Percentiles rank a stretch among this genome's conserved stretches.
Evolutionary conservation across 768 basidiomycete genomes (phyloP).

Genomic region (Gloeophyllum trabeum): DNA sequence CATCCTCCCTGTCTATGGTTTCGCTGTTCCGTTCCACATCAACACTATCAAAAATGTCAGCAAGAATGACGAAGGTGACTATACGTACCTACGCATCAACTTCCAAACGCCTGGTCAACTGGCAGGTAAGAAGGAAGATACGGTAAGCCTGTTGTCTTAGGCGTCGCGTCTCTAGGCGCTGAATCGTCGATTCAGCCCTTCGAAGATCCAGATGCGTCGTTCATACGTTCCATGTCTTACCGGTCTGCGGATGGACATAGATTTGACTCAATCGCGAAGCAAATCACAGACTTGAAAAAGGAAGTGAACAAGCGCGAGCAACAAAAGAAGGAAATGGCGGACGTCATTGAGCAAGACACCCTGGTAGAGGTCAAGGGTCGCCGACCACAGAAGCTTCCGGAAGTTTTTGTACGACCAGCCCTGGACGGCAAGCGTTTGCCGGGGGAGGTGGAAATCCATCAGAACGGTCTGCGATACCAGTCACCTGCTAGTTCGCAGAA

Average conservation of each 20-base stretch:
- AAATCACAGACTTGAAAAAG: conserved; percentile 93
- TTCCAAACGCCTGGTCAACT: conserved; percentile 98
- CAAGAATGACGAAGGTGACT: conserved; percentile 95
- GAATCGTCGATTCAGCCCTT: conserved; percentile 64
- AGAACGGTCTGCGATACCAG: conserved; percentile 91
- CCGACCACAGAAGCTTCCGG: conserved; percentile 75
- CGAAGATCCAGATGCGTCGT: conserved; percentile 93
- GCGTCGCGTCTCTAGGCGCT: no score
- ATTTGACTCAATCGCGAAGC: conserved; percentile 80
- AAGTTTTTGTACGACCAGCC: conserved; percentile 89
- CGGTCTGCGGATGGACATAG: conserved; percentile 84
- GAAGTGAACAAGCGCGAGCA: conserved; percentile 95
- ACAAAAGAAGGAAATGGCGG: conserved; percentile 97
- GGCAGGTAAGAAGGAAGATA: conserved; percentile 97
- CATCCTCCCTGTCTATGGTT: conserved; percentile 88
- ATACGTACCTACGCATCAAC: conserved; percentile 90
- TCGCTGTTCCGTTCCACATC: conserved; percentile 95
- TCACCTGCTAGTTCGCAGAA: conserved; percentile 81
- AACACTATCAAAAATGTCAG: conserved; percentile 97
- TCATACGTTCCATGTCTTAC: conserved; percentile 91
- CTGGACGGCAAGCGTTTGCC: conserved; percentile 91
- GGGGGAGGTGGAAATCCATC: conserved; percentile 97
- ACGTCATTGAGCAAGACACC: conserved; percentile 91
- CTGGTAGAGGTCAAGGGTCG: conserved; percentile 84
- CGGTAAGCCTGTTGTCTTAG: no score